A percentile compares a stretch with the other conserved stretches of the same genome.
phyloP scores from a whole-genome alignment of 2,329 filamentous ascomycete genomes.

The Pseudogymnoascus sp. region DNA sequence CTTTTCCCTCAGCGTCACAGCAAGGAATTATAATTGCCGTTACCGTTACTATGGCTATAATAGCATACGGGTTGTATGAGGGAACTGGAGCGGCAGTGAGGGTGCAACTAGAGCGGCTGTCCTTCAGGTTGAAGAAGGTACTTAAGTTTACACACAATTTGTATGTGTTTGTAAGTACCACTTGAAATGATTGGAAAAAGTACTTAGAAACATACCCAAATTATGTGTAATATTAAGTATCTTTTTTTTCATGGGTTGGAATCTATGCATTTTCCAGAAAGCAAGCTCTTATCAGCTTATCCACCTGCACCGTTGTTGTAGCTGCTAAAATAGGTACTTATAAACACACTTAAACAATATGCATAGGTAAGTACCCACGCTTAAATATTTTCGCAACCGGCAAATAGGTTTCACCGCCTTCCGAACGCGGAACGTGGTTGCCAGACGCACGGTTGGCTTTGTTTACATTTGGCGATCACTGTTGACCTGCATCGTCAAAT shows the following conservation, averaged over 20 bases:
- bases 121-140: background rate
- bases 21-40: background rate
- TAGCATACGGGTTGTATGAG: background rate
- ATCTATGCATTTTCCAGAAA: background rate
- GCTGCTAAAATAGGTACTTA: background rate
- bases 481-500: constrained; percentile 8
- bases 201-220: background rate
- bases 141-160: background rate
- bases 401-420: background rate
- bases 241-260: background rate
- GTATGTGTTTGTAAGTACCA: background rate
- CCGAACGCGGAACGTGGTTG: background rate
- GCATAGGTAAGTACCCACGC: background rate
- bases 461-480: constrained; percentile 6
- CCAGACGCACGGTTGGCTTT: constrained; percentile 8
- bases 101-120: background rate
- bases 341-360: background rate
- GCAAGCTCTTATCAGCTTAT: constrained; percentile 3
- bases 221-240: background rate
- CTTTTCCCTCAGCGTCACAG: background rate
- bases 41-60: background rate
- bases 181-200: background rate
- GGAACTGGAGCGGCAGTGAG: background rate
- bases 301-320: background rate
- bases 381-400: background rate